phyloP scores from a whole-genome alignment of 108 stramenopile genomes.

The Discostella stelligeroides region DNA sequence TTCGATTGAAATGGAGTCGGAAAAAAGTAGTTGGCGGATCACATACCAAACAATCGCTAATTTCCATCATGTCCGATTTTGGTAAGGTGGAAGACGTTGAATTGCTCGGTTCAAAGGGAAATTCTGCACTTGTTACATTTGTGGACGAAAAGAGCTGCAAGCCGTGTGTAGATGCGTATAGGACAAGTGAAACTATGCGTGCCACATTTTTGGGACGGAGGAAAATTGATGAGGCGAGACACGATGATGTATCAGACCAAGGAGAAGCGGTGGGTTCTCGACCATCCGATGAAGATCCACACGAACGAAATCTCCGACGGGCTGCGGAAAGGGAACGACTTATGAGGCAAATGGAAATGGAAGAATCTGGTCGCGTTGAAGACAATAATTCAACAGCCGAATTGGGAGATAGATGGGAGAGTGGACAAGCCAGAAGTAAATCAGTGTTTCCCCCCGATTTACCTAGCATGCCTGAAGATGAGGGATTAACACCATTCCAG shows the following conservation, averaged over 20 bases:
- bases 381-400: too few relatives aligned
- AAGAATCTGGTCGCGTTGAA: conserved; percentile 19
- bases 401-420: too few relatives aligned
- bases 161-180: conserved; percentile 75
- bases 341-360: conserved; percentile 68
- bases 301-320: conserved; percentile 71
- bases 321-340: conserved; percentile 76
- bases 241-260: neutral
- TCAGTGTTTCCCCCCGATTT: conserved; percentile 53
- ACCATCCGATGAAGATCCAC: conserved; percentile 46
- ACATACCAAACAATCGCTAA: conserved; percentile 69
- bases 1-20: conserved; percentile 85
- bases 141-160: conserved; percentile 55
- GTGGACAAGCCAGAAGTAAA: too few relatives aligned
- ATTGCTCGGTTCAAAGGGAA: conserved; percentile 77
- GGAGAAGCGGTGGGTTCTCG: conserved; percentile 7
- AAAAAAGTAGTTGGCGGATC: conserved; percentile 63
- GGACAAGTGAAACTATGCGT: conserved; percentile 69
- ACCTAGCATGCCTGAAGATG: conserved; percentile 25
- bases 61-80: conserved; percentile 58
- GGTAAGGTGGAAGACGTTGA: conserved; percentile 75
- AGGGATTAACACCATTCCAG: conserved; percentile 31
- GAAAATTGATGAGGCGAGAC: conserved; percentile 52
- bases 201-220: conserved; percentile 74
- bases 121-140: conserved; percentile 81